Base-by-base conservation (phyloP, 2,329 filamentous ascomycete genomes). In the Sclerotinia sclerotiorum region DNA sequence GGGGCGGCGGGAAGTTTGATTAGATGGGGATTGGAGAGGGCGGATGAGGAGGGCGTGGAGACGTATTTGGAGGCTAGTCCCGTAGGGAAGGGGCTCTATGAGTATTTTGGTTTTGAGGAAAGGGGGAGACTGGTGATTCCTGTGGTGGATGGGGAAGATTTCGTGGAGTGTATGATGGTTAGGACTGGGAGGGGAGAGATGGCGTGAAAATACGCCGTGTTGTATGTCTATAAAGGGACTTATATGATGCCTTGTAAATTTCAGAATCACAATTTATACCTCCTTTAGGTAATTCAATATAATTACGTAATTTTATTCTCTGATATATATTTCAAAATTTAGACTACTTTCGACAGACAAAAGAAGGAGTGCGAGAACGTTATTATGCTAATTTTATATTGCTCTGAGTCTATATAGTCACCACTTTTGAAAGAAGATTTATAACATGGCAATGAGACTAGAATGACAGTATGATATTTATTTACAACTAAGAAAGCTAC, bases 31-130 rank as follows among this genome's bases (percentile, higher is more conserved):
- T 69, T 82, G 8, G 74, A 79, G 35, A 78, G 76, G 69, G 83
- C 83, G 1, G 84, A 85, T 72, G 77, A 75, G 6, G 80, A 79
- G 1, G 77, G 79, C 0, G 70, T 78, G 19, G 80, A 82, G 56
- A 79, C 80, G 13, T 87, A 83, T 74, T 74, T 87, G 1, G 84
- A 86, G 69, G 82, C 84, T 11, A 85, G 84, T 57, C 80, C 79
- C 0, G 79, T 79, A 21, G 84, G 82, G 2, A 80, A 77, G 68
- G 78, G 77, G 0, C 65, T 85, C 24, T 87, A 87, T 76, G 74
- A 79, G 69, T 82, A 79, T 70, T 78, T 81, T 72, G 84, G 84
- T 4, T 87, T 84, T 71, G 73, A 74, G 65, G 74, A 78, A 10
- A 69, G 82, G 21, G 80, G 80, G 2, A 75, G 78, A 55, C 63